Evolutionary conservation across 805 yeast species (phyloP).

Genomic region (Vanderwaltozyma verrucispora): DNA sequence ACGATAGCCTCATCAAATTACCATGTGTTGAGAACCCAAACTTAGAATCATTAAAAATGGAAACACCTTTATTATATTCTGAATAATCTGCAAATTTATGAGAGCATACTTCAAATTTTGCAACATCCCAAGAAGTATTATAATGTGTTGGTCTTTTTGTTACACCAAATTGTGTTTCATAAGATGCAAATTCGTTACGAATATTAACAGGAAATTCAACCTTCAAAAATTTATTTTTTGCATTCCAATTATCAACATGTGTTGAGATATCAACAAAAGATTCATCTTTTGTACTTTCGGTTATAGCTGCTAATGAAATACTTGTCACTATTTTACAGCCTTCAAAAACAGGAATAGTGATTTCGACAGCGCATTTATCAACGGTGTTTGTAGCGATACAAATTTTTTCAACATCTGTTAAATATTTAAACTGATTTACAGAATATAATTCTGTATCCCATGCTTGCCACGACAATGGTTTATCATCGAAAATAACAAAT

Average conservation of each 20-base stretch:
- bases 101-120: conserved; percentile 91
- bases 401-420: conserved; percentile 28
- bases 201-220: conserved; percentile 91
- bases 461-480: conserved; percentile 86
- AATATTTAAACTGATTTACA: conserved; percentile 54
- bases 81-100: conserved; percentile 91
- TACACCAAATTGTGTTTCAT: conserved; percentile 90
- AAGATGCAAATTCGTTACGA: conserved; percentile 64
- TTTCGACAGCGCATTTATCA: conserved; percentile 51
- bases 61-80: conserved; percentile 78
- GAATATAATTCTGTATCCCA: conserved; percentile 97
- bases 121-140: conserved; percentile 94
- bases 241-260: conserved; percentile 71
- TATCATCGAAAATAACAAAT: conserved; percentile 74
- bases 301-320: conserved; percentile 45
- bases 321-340: conserved; percentile 52
- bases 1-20: conserved; percentile 75
- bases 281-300: conserved; percentile 33
- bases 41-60: conserved; percentile 72
- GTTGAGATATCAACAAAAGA: conserved; percentile 43
- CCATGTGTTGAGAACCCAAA: conserved; percentile 94
- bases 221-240: conserved; percentile 76
- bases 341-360: conserved; percentile 48
- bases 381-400: conserved; percentile 35
- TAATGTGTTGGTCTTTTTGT: conserved; percentile 90